Evolutionary conservation across 1,139 yeast genomes (phyloP), one percentile per base, ranked within the genome.

Genomic region (Yamadazyma atlantica): DNA sequence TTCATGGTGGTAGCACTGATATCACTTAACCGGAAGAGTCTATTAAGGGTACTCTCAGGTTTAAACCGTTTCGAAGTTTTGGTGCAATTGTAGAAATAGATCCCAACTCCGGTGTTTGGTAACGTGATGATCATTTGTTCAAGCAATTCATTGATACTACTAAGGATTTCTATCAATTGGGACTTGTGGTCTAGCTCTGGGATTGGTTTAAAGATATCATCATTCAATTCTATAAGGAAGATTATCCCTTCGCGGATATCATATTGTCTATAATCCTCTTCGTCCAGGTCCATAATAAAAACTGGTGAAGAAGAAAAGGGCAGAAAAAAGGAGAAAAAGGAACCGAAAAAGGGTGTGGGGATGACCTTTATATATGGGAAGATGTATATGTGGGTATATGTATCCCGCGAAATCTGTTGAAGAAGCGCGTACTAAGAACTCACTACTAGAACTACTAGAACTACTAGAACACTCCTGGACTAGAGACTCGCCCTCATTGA

Each of bases 71-170:
- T 44, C 7, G 52, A 51, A 4, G 61, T 41, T 44, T 51, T 44
- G 35, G 48, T 57, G 45, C 80, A 67, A 49, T 82, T 78, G 58
- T 78, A 79, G 18, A 84, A 55, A 50, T 78, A 82, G 34, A 84
- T 71, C 0, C 89, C 90, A 25, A 83, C 63, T 0, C 88, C 89
- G 0, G 88, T 78, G 40, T 68, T 69, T 2, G 85, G 84, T 39
- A 75, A 57, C 0, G 82, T 70, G 29, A 80, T 78, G 1, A 80
- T 73, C 42, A 82, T 60, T 32, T 78, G 82, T 4, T 78, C 64
- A 66, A 82, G 73, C 35, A 84, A 60, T 8, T 73, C 78, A 41
- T 71, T 64, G 18, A 83, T 59, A n/a, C 82, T 68, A 12, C 66
- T 64, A 22, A 84, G 55, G 11, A 84, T 78, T 40, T 73, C 77